Conservation (phyloP, 2,329 filamentous ascomycete species). For the Drechslerella dactyloides region DNA sequence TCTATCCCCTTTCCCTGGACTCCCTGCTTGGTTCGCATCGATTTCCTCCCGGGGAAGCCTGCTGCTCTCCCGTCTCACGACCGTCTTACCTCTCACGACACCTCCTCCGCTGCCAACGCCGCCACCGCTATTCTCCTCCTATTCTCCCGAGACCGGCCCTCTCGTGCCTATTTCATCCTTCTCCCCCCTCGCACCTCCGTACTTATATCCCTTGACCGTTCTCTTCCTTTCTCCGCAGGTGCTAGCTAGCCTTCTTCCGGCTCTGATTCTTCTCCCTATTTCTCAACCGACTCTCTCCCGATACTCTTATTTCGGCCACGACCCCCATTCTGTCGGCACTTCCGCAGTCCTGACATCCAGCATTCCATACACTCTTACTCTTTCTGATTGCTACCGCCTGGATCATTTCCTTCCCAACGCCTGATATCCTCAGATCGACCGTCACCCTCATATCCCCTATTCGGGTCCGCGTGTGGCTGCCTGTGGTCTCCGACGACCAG, state of each 20-base stretch:
- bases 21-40: slow-evolving; percentile 9
- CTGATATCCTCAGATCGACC: slow-evolving; percentile 1
- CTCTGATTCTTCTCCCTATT: slow-evolving; percentile 3
- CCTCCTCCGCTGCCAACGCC: slow-evolving; percentile 2
- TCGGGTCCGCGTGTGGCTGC: slow-evolving; percentile 4
- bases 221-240: neutral
- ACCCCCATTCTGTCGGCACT: slow-evolving; percentile 29
- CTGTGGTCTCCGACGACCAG: slow-evolving; percentile 25
- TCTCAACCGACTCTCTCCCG: slow-evolving; percentile 10
- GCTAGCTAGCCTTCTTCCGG: slow-evolving; percentile 1
- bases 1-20: neutral
- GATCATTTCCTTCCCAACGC: neutral
- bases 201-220: neutral
- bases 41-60: neutral
- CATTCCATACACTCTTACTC: neutral
- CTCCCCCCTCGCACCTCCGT: neutral
- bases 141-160: slow-evolving; percentile 20
- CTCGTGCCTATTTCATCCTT: slow-evolving; percentile 10
- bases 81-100: slow-evolving; percentile 18
- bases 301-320: slow-evolving; percentile 15
- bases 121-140: slow-evolving; percentile 13
- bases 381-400: slow-evolving; percentile 11
- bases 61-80: slow-evolving; percentile 3
- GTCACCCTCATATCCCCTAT: slow-evolving; percentile 3
- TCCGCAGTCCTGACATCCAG: slow-evolving; percentile 4